Evolutionary conservation across 2,329 filamentous ascomycete genomes (phyloP), one percentile per base, ranked within the genome.

Genomic region (Fusarium sp.): DNA sequence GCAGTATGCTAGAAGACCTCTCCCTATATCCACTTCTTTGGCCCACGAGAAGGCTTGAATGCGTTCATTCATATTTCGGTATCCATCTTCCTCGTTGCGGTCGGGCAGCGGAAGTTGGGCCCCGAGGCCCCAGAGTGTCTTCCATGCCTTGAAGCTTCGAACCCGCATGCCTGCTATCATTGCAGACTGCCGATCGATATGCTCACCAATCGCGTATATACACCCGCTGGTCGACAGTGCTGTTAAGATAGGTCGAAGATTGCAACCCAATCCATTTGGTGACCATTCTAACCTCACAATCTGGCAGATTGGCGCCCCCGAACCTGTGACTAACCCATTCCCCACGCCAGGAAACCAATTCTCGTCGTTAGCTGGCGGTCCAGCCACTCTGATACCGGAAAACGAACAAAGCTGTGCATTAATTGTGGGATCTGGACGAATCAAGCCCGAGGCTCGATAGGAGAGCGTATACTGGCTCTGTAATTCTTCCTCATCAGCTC

Each of bases 1-100:
- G 53, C 82, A 76, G 57, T 89, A 90, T 5, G 87, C 86, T 40
- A 90, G 75, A 42, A 90, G 68, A 0, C 84, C 85, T 52, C 81
- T 82, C 0, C 85, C 84, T 0, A 80, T 78, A 1, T 78, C 81
- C 4, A 86, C 75, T 71, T 85, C 82, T 56, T 79, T 81, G 2
- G 87, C 85, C 89, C 89, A 91, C 0, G 87, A 83, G 61, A 90
- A 88, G 0, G 87, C 83, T 10, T 83, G 82, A 47, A 90, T 83
- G 56, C 83, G 82, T 72, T 88, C 86, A 59, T 83, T 81, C 80
- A 79, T 83, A 73, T 71, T 84, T 64, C 71, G 75, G 21, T 80
- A 79, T 2, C 81, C 72, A 33, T 74, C 63, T 40, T 79, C 61
- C 63, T 79, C 70, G 75, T 63, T 81, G 37, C 81, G 79, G 33